Percentiles rank a stretch among this genome's conserved stretches.
Evolutionary conservation across 164 flowering plant genomes (phyloP).

Genomic region (Nelumbo lutea): DNA sequence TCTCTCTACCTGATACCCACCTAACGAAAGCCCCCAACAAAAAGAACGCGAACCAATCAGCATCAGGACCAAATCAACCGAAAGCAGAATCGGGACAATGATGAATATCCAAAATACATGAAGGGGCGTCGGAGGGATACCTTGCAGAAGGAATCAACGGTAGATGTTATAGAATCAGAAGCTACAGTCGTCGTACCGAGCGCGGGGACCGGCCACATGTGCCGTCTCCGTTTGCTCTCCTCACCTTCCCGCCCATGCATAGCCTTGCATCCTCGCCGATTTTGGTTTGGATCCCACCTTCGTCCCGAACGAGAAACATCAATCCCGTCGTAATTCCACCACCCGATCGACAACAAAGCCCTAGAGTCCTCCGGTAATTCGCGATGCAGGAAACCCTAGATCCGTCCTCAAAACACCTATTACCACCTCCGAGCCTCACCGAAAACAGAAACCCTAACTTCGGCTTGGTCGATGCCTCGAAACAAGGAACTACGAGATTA

Average conservation of each 20-base stretch:
- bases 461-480: neutral
- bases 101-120: slow-evolving; percentile 6
- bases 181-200: slow-evolving; percentile 36
- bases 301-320: slow-evolving; percentile 37
- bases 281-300: slow-evolving; percentile 21
- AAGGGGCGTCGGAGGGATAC: slow-evolving; percentile 17
- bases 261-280: slow-evolving; percentile 54
- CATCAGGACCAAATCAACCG: neutral
- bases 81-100: neutral
- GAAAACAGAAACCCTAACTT: slow-evolving; percentile 1
- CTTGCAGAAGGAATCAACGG: slow-evolving; percentile 38
- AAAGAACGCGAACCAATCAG: neutral
- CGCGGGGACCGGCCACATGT: slow-evolving; percentile 64
- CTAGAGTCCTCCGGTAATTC: slow-evolving; percentile 12
- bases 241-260: slow-evolving; percentile 69
- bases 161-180: slow-evolving; percentile 18
- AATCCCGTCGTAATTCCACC: slow-evolving; percentile 30
- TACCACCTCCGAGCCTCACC: slow-evolving; percentile 4
- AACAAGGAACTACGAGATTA: neutral
- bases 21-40: neutral
- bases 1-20: neutral
- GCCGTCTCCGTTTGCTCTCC: slow-evolving; percentile 49
- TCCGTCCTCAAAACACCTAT: slow-evolving; percentile 15
- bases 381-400: slow-evolving; percentile 26
- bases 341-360: slow-evolving; percentile 9